A percentile compares a stretch with the other conserved stretches of the same genome.
Evolutionary conservation across 2,329 filamentous ascomycete genomes (phyloP).

Genomic region (Exophiala oligosperma): DNA sequence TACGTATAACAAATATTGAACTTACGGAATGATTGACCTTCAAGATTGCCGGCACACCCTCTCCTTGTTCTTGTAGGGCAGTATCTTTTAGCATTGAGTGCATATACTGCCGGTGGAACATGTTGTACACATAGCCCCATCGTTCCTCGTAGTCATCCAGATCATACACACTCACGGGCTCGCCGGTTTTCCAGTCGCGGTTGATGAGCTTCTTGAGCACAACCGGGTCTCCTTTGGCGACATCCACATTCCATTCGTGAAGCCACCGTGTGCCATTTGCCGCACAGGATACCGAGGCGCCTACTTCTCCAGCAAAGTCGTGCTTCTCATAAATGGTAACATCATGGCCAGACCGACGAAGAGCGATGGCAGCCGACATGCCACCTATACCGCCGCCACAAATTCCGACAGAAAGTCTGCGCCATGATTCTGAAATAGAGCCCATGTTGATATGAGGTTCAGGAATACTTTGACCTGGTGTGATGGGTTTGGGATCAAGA

Average conservation of each 20-base stretch:
- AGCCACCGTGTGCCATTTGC: constrained; percentile 71
- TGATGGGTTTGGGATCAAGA: too few relatives aligned
- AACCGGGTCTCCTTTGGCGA: constrained; percentile 65
- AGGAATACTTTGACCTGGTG: too few relatives aligned
- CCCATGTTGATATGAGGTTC: too few relatives aligned
- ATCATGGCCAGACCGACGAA: constrained; percentile 54
- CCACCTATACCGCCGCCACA: constrained; percentile 58
- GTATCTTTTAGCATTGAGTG: constrained; percentile 65
- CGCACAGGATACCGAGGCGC: constrained; percentile 66
- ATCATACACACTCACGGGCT: constrained; percentile 64
- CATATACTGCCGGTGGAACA: constrained; percentile 71
- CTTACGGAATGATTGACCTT: constrained; percentile 57
- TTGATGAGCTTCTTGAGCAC: constrained; percentile 67
- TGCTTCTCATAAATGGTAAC: constrained; percentile 66
- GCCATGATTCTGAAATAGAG: neutral
- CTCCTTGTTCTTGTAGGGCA: constrained; percentile 54
- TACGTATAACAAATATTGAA: neutral
- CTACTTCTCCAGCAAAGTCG: constrained; percentile 68
- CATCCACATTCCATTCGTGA: constrained; percentile 66
- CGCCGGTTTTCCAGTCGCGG: constrained; percentile 68
- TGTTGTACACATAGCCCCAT: constrained; percentile 68
- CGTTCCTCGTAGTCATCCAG: constrained; percentile 64
- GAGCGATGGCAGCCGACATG: constrained; percentile 51
- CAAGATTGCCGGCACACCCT: constrained; percentile 55
- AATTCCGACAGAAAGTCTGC: constrained; percentile 38